These are phyloP conservation scores for Abrus precatorius DNA, from an alignment of 306 rosid genomes.

Conservation along the genomic window DNA sequence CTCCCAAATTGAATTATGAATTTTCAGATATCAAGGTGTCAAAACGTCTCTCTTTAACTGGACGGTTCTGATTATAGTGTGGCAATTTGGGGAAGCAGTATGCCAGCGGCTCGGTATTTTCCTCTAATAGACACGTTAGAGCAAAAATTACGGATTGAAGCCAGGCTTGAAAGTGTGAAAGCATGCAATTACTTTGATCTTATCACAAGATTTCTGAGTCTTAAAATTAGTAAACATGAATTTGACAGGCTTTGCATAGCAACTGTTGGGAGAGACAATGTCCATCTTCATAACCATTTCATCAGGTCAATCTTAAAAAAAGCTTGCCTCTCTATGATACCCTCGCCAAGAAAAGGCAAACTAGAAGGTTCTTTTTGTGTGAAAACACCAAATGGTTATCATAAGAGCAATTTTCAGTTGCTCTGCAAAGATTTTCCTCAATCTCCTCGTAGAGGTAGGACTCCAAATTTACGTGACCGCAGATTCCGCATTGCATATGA, in stretches of 20 bases:
- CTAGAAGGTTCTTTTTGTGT: constrained; percentile 50
- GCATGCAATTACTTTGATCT: constrained; percentile 66
- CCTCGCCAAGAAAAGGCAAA: constrained; percentile 42
- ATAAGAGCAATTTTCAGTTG: constrained; percentile 49
- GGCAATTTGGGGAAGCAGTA: constrained; percentile 50
- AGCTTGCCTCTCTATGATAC: constrained; percentile 56
- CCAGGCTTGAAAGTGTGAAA: constrained; percentile 60
- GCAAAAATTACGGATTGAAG: constrained; percentile 62
- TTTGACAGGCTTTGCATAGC: constrained; percentile 66
- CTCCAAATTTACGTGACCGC: constrained; percentile 66
- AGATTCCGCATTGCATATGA: constrained; percentile 52
- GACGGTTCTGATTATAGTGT: constrained; percentile 54
- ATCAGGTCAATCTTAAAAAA: constrained; percentile 64
- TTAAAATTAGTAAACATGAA: constrained; percentile 57
- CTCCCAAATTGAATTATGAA: constrained; percentile 13
- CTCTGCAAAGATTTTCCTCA: constrained; percentile 61
- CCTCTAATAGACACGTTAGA: constrained; percentile 55
- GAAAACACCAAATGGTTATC: constrained; percentile 57
- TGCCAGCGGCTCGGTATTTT: constrained; percentile 61
- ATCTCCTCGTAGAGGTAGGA: constrained; percentile 68
- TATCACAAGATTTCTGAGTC: constrained; percentile 60
- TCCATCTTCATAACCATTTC: constrained; percentile 70
- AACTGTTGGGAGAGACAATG: constrained; percentile 69
- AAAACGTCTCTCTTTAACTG: background rate
- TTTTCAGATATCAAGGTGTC: background rate